phyloP scores from a whole-genome alignment of 1,284 basidiomycete species.

The Agaricales sp. region DNA sequence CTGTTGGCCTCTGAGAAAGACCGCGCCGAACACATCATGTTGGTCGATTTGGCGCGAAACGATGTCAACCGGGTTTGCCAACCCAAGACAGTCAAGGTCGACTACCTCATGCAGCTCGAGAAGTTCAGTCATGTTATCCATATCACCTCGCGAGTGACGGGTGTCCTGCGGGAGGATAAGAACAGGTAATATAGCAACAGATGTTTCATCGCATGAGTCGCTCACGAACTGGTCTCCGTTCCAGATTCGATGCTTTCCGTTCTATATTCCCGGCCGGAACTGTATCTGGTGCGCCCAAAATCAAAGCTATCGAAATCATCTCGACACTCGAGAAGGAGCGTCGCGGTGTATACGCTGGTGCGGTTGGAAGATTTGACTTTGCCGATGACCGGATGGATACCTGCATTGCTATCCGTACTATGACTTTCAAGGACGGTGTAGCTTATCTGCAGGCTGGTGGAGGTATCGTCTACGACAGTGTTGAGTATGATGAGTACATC shows the following conservation, averaged over 20 bases:
- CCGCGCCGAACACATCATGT: conserved; percentile 97
- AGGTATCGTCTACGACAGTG: conserved; percentile 95
- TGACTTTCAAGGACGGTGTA: conserved; percentile 91
- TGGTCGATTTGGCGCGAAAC: conserved; percentile 97
- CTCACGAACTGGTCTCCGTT: background rate
- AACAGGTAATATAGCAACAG: conserved; percentile 54
- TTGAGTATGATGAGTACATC: conserved; percentile 94
- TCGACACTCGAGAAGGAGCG: conserved; percentile 83
- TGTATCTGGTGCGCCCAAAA: conserved; percentile 98
- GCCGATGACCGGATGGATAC: conserved; percentile 94
- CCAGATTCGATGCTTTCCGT: conserved; percentile 94
- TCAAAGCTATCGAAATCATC: conserved; percentile 95
- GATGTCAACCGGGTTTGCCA: conserved; percentile 98
- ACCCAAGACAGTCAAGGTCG: conserved; percentile 92
- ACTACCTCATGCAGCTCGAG: conserved; percentile 89
- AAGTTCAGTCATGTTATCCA: conserved; percentile 99
- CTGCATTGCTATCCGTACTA: conserved; percentile 97
- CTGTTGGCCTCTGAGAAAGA: conserved; percentile 87
- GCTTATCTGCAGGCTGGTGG: conserved; percentile 96
- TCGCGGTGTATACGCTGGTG: conserved; percentile 94
- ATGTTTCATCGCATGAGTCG: background rate
- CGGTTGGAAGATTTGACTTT: conserved; percentile 96
- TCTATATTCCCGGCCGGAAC: conserved; percentile 99
- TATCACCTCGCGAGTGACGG: conserved; percentile 92
- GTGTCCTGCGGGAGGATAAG: conserved; percentile 73